Conservation (phyloP, 202 grass and related monocot genomes). For the Zoysia matrella region DNA sequence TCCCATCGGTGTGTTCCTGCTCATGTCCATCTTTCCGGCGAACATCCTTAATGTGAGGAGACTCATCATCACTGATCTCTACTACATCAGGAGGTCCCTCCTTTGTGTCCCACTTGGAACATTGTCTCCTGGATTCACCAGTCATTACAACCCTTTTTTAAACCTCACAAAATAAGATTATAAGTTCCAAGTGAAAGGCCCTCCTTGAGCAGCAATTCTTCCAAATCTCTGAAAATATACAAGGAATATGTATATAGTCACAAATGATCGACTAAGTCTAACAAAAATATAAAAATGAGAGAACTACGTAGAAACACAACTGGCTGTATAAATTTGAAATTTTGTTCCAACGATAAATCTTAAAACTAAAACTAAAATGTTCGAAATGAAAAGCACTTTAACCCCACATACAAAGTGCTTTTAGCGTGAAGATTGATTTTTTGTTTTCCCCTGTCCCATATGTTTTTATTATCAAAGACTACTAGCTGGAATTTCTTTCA, state of each 20-base stretch:
- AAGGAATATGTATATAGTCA: constrained; percentile 14
- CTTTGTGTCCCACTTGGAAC: constrained; percentile 58
- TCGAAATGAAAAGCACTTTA: not conserved
- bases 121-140: constrained; percentile 49
- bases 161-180: constrained; percentile 17
- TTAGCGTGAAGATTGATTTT: not conserved
- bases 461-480: not conserved
- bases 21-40: constrained; percentile 38
- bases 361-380: not conserved
- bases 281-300: constrained; percentile 18
- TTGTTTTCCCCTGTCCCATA: not conserved
- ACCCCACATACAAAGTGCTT: not conserved
- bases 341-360: not conserved
- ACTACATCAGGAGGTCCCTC: constrained; percentile 48
- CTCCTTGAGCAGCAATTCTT: constrained; percentile 30
- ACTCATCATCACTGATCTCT: constrained; percentile 61
- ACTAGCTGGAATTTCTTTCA: not conserved
- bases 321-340: not conserved
- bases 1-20: constrained; percentile 34
- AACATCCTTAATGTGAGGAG: constrained; percentile 40
- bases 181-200: constrained; percentile 2
- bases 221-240: constrained; percentile 45
- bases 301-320: not conserved
- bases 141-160: constrained; percentile 46
- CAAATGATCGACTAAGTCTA: no score